Conservation (phyloP, 257 asterid species). For the Mitragyna speciosa region DNA sequence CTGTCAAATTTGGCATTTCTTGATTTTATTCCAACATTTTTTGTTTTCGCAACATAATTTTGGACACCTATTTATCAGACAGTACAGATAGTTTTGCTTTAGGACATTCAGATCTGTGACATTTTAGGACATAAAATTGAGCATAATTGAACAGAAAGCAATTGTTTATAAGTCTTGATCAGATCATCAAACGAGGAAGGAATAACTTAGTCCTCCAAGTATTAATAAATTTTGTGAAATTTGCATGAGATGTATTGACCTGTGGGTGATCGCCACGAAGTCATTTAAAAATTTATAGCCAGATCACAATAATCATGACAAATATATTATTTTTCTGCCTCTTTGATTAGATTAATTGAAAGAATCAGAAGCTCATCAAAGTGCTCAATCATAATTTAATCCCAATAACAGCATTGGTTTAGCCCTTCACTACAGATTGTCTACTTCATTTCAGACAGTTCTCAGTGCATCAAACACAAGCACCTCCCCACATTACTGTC, state of each 20-base stretch:
- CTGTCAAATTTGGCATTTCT: not conserved
- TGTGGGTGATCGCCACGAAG: slow-evolving; percentile 26
- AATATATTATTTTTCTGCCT: not conserved
- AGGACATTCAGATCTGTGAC: not conserved
- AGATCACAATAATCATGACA: not conserved
- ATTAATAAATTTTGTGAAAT: not conserved
- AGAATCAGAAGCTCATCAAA: not conserved
- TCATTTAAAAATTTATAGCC: slow-evolving; percentile 11
- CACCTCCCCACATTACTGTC: slow-evolving; percentile 19
- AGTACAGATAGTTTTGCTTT: not conserved
- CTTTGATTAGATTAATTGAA: not conserved
- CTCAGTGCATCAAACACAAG: slow-evolving; percentile 25
- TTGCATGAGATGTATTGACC: slow-evolving; percentile 16
- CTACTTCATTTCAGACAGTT: slow-evolving; percentile 28
- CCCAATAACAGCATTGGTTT: not conserved
- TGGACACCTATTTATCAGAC: not conserved
- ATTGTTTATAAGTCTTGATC: not conserved
- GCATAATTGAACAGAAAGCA: not conserved
- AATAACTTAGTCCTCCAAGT: not conserved
- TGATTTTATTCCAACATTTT: not conserved
- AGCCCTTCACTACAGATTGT: slow-evolving; percentile 21
- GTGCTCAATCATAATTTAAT: not conserved
- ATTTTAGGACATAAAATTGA: not conserved
- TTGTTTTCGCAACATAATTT: not conserved
- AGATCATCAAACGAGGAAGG: slow-evolving; percentile 18